Percentiles rank a stretch among this genome's conserved stretches.
phyloP scores from a whole-genome alignment of 1,284 basidiomycete genomes.

The Ganoderma sinense region DNA sequence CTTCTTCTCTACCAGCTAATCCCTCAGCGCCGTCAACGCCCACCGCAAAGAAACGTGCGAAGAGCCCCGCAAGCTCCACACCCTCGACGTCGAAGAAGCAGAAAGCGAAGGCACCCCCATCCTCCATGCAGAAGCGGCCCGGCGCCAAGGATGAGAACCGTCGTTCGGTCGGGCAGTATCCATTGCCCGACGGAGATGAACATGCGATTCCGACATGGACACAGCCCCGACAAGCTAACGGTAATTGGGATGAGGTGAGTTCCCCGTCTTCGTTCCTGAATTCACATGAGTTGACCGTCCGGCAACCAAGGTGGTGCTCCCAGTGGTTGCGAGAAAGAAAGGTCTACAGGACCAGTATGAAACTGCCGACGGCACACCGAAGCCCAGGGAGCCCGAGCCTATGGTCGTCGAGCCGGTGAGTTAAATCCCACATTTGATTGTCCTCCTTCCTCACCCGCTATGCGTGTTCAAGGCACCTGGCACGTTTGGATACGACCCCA shows the following conservation, averaged over 20 bases:
- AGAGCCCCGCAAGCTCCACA: conserved; percentile 48
- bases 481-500: conserved; percentile 79
- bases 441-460: conserved; percentile 12
- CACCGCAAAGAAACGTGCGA: conserved; percentile 50
- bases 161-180: conserved; percentile 68
- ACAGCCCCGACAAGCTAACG: conserved; percentile 65
- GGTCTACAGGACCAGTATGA: conserved; percentile 76
- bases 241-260: conserved; percentile 83
- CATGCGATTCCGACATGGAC: conserved; percentile 83
- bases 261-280: neutral
- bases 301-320: conserved; percentile 61
- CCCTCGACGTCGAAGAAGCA: conserved; percentile 48
- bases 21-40: conserved; percentile 26
- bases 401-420: conserved; percentile 57
- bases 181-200: conserved; percentile 57
- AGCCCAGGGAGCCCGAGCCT: conserved; percentile 47
- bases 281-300: conserved; percentile 9
- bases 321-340: conserved; percentile 84
- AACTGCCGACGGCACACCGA: conserved; percentile 67
- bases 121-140: conserved; percentile 34
- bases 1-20: neutral
- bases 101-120: conserved; percentile 43
- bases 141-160: conserved; percentile 40
- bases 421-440: neutral
- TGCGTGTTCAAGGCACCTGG: conserved; percentile 70